phyloP scores from a whole-genome alignment of 306 rosid genomes.

The Phaseolus lunatus region DNA sequence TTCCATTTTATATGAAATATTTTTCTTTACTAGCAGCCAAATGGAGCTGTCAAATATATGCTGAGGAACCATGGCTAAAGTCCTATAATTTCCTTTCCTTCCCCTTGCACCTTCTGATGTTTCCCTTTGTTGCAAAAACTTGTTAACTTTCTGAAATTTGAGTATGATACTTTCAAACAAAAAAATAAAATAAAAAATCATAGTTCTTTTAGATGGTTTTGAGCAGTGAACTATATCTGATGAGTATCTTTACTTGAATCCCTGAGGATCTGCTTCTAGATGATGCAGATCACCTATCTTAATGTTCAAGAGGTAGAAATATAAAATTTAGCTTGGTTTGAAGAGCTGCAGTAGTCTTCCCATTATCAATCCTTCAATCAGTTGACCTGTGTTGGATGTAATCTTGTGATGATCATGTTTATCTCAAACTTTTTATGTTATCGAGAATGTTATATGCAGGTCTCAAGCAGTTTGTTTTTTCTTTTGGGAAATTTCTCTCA shows the following conservation, averaged over 20 bases:
- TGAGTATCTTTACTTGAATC: no score
- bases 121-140: not conserved
- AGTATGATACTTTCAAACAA: not conserved
- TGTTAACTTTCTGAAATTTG: not conserved
- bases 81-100: not conserved
- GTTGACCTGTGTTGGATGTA: not conserved
- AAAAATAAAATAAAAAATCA: not conserved
- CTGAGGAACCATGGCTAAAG: not conserved
- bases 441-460: slow-evolving; percentile 13
- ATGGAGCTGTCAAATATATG: slow-evolving; percentile 2
- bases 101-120: not conserved
- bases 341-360: slow-evolving; percentile 22
- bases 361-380: slow-evolving; percentile 5
- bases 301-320: not conserved
- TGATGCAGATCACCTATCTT: not conserved
- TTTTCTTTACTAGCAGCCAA: not conserved
- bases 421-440: not conserved
- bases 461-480: slow-evolving; percentile 1
- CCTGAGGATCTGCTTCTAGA: not conserved
- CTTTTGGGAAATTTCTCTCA: not conserved
- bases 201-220: slow-evolving; percentile 13
- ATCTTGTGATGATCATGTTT: slow-evolving; percentile 8
- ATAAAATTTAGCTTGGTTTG: slow-evolving; percentile 6
- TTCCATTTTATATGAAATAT: not conserved
- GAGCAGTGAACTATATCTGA: not conserved